Percentiles rank a stretch among this genome's conserved stretches.
Evolutionary conservation across 179 eudicot genomes (phyloP).

Genomic region (Spergularia azorica): DNA sequence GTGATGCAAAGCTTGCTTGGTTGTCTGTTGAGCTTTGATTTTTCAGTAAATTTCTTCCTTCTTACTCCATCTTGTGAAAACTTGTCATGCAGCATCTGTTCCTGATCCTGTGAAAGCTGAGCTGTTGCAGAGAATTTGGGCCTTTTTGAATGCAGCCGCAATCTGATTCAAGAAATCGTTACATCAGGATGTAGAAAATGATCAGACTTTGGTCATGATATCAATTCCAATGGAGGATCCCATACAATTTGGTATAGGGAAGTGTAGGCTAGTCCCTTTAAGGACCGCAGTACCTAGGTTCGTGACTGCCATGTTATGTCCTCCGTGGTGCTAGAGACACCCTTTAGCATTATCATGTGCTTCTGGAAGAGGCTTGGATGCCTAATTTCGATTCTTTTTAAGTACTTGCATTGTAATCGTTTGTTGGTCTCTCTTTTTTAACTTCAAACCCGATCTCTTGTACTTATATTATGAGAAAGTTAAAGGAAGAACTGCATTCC

Average conservation of each 20-base stretch:
- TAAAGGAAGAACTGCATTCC: no score
- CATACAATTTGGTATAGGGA: constrained; percentile 5
- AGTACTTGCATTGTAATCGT: neutral
- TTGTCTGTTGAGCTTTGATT: neutral
- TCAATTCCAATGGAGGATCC: neutral
- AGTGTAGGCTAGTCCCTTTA: constrained; percentile 17
- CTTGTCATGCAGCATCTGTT: constrained; percentile 57
- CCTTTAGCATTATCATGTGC: constrained; percentile 4
- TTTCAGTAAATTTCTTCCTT: neutral
- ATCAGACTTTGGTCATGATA: neutral
- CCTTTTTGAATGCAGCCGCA: constrained; percentile 65
- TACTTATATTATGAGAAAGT: neutral
- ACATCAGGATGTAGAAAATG: neutral
- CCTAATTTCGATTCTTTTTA: constrained; percentile 11
- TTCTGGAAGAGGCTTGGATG: neutral
- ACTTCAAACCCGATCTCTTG: neutral
- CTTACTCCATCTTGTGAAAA: neutral
- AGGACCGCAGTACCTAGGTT: constrained; percentile 12
- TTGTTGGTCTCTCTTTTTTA: neutral
- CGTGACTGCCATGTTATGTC: constrained; percentile 17
- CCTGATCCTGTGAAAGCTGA: constrained; percentile 77
- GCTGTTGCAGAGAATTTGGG: constrained; percentile 68
- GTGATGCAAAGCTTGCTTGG: neutral
- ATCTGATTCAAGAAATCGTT: constrained; percentile 33
- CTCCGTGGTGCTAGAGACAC: neutral